Evolutionary conservation across 2,329 filamentous ascomycete genomes (phyloP).

Genomic region (Mariannaea sp.): DNA sequence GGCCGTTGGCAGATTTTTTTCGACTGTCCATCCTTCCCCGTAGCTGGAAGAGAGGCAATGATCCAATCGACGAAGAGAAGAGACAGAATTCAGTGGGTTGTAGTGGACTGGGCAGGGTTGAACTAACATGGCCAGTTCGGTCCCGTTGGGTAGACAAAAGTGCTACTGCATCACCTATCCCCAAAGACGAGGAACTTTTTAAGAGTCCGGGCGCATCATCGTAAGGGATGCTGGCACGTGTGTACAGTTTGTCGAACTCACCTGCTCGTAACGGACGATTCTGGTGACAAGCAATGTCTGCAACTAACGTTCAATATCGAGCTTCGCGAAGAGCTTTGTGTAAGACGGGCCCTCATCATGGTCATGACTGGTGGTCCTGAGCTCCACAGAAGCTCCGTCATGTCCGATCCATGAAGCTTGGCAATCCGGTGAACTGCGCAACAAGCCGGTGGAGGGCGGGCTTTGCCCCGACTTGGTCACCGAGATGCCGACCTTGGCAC

Average conservation of each 20-base stretch:
- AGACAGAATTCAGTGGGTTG: too few species aligned
- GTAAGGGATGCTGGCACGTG: constrained; percentile 33
- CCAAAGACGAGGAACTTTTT: not conserved
- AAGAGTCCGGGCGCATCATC: constrained; percentile 29
- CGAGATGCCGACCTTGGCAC: constrained; percentile 23
- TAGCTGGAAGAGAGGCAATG: constrained; percentile 22
- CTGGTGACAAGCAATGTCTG: constrained; percentile 17
- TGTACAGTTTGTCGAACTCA: constrained; percentile 19
- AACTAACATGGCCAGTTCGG: constrained; percentile 30
- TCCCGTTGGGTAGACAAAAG: constrained; percentile 27
- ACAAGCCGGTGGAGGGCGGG: constrained; percentile 15
- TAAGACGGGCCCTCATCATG: not conserved
- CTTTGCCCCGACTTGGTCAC: constrained; percentile 33
- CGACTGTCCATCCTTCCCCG: too few species aligned
- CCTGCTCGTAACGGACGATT: constrained; percentile 22
- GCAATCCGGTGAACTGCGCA: constrained; percentile 23
- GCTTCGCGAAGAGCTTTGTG: not conserved
- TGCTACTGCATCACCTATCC: constrained; percentile 18
- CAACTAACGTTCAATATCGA: not conserved
- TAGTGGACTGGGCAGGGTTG: constrained; percentile 23
- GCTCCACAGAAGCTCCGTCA: constrained; percentile 18
- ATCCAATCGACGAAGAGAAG: too few species aligned
- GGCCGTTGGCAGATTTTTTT: too few species aligned
- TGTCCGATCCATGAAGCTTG: constrained; percentile 33
- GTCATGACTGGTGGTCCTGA: constrained; percentile 7